Percentiles rank a stretch among this genome's conserved stretches.
phyloP scores from a whole-genome alignment of 176 grass and related monocot genomes.

The Metroxylon sagu region DNA sequence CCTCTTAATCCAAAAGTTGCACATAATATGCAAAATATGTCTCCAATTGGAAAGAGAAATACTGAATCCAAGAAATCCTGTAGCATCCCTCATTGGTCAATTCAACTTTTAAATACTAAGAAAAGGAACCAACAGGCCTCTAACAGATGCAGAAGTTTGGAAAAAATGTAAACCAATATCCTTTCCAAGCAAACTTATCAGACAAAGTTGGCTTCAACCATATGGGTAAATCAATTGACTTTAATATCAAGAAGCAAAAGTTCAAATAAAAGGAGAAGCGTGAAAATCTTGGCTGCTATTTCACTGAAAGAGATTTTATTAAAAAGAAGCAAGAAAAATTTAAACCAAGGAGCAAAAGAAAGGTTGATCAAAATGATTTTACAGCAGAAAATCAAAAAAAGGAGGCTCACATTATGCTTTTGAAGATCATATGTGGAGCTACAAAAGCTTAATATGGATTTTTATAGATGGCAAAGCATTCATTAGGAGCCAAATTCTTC shows the following conservation, averaged over 20 bases:
- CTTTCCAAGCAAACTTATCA: constrained; percentile 24
- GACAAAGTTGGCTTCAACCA: constrained; percentile 22
- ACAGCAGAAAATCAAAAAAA: too few relatives aligned
- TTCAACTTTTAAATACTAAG: constrained; percentile 31
- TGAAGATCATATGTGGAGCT: constrained; percentile 24
- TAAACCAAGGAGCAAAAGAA: too few relatives aligned
- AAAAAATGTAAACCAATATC: constrained; percentile 30
- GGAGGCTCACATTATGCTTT: constrained; percentile 8
- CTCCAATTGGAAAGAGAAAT: constrained; percentile 36
- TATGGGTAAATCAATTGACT: constrained; percentile 45
- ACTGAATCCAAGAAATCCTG: constrained; percentile 17
- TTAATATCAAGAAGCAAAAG: constrained; percentile 43
- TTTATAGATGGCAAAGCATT: constrained; percentile 22
- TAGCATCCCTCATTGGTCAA: constrained; percentile 26
- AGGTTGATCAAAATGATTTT: too few relatives aligned
- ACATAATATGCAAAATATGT: constrained; percentile 6
- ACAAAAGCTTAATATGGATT: too few relatives aligned
- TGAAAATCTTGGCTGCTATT: constrained; percentile 50
- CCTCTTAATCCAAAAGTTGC: constrained; percentile 37
- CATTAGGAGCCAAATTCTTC: too few relatives aligned
- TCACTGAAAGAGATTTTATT: too few relatives aligned
- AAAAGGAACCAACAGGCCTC: constrained; percentile 35
- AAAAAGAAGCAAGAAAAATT: too few relatives aligned
- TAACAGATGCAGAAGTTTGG: constrained; percentile 30
- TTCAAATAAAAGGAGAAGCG: constrained; percentile 30